Conservation (phyloP, 2,329 filamentous ascomycete species). For the Penicillium sp. region DNA sequence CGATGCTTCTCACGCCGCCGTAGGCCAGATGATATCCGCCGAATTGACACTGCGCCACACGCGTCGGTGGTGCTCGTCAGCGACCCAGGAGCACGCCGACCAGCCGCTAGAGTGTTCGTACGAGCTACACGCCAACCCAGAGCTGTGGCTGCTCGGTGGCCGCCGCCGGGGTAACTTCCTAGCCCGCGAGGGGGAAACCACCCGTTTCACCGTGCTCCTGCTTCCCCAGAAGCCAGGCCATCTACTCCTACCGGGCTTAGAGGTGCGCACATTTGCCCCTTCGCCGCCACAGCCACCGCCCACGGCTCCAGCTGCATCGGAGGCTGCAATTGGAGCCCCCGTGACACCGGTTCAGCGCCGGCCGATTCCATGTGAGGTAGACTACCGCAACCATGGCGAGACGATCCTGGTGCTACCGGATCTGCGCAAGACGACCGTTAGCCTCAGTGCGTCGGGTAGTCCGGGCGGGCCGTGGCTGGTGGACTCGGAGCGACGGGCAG, state of each 20-base stretch:
- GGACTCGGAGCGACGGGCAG: slow-evolving; percentile 51
- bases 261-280: slow-evolving; percentile 63
- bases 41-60: slow-evolving; percentile 51
- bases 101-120: slow-evolving; percentile 70
- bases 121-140: slow-evolving; percentile 67
- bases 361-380: slow-evolving; percentile 64
- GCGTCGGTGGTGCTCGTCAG: slow-evolving; percentile 47
- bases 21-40: slow-evolving; percentile 46
- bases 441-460: slow-evolving; percentile 61
- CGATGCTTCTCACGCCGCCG: slow-evolving; percentile 36
- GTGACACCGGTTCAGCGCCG: slow-evolving; percentile 26
- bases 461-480: slow-evolving; percentile 57
- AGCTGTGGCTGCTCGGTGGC: slow-evolving; percentile 81
- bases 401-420: slow-evolving; percentile 69
- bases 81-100: slow-evolving; percentile 29
- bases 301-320: slow-evolving; percentile 16
- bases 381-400: slow-evolving; percentile 72
- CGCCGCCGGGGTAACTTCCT: slow-evolving; percentile 71
- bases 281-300: slow-evolving; percentile 23
- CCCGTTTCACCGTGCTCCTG: slow-evolving; percentile 63
- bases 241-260: slow-evolving; percentile 70
- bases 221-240: slow-evolving; percentile 75
- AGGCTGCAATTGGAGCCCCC: slow-evolving; percentile 8
- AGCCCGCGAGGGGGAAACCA: slow-evolving; percentile 43
- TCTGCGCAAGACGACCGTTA: slow-evolving; percentile 66